Evolutionary conservation across 2,329 filamentous ascomycete genomes (phyloP), one percentile per base, ranked within the genome.

Genomic region (Phialophora verrucosa): DNA sequence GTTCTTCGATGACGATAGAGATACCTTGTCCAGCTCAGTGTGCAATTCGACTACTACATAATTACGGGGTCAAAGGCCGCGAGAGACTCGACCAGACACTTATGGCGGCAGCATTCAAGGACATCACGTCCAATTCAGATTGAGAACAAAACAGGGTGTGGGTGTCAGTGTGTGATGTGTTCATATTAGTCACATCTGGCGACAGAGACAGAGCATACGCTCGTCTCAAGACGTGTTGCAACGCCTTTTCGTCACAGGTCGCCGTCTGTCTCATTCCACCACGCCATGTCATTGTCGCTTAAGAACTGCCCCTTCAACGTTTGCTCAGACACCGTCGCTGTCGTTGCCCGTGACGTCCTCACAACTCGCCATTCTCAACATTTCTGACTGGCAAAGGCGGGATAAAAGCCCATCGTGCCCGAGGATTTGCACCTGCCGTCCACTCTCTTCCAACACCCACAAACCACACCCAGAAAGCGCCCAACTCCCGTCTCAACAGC

Each of bases 341-440:
- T 44, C 38, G 35, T 42, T 17, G 5, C 14, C 35, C n/a, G 7
- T 1, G 7, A 8, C 17, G 6, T 17, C 38, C 38, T 7, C 14
- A 6, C 38, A 44, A n/a, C 38, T 5, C 38, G 2, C 38, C 38
- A 7, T 44, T n/a, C 6, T n/a, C 38, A 20, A 20, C 17, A n/a
- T 20, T 5, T n/a, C 17, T 8, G 38, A 44, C 14, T 44, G 38
- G 14, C 5, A 44, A 6, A n/a, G 38, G 38, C 38, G 38, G 38
- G 38, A 44, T 44, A 44, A 44, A 44, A n/a, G 38, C 38, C 38
- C 38, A 44, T n/a, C 38, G 38, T n/a, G 38, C 38, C 38, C 38
- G 17, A 44, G 38, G 38, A n/a, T 44, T 44, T 44, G 14, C 3
- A n/a, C 17, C 14, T n/a, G 17, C 38, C 38, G 38, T 44, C 14